Base-by-base conservation (phyloP, 2,329 filamentous ascomycete genomes). In the Stachybotrys elegans region DNA sequence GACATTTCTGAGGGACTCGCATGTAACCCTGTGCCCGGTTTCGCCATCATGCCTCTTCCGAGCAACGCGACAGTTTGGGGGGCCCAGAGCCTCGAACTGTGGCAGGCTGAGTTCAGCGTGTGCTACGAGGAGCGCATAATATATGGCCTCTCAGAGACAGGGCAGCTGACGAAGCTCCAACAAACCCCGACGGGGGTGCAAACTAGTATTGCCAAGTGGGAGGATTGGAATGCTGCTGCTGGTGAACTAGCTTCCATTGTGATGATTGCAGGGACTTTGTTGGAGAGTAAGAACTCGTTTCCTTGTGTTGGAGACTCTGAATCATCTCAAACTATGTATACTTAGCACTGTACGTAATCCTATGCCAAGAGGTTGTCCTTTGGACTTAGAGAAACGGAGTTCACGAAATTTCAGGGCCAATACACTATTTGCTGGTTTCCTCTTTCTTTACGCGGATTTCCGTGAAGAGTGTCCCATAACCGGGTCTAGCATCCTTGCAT, bases 11-110 rank as follows among this genome's bases (percentile, higher is more conserved):
- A 22, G 5, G 38, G 22, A 6, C 27, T 43, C 31, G 29, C 19
- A 38, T 37, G 23, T 44, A 36, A 14, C 16, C 40, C 20, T 29
- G 25, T 23, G 21, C 42, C 22, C 11, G 49, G 47, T n/a, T 45
- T 49, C 21, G 42, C 39, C 22, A 31, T 47, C 37, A 21, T 51
- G 2, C 46, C 49, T 22, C 47, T 51, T 7, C 22, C 49, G 22
- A 47, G 41, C 22, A 43, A 27, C n/a, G 42, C 39, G n/a, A 31
- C 40, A 17, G 22, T 47, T 20, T 51, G 46, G 44, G 43, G 40
- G 22, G 46, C 44, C 22, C n/a, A 31, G 9, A 25, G 45, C 17
- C 25, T 45, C 16, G 45, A 47, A 22, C 22, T 22, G 40, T 49
- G 48, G 48, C 27, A 23, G 9, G 23, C 40, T 4, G 40, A 41